Base-by-base conservation (phyloP, 75 land plant genomes). In the Chamaecyparis obtusa region DNA sequence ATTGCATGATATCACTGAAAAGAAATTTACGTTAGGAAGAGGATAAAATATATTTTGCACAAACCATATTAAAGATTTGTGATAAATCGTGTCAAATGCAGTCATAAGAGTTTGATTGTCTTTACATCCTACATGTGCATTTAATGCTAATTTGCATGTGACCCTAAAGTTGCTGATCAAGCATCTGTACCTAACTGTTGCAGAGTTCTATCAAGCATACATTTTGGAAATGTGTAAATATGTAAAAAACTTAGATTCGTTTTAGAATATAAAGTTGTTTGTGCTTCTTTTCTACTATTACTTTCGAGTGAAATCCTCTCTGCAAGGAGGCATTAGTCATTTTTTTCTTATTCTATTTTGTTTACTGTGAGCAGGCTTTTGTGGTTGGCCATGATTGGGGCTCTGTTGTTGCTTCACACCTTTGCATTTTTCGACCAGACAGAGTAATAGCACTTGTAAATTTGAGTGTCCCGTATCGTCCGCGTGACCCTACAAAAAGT, bases 371-470 rank as follows among this genome's bases (percentile, higher is more conserved):
- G 30, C 85, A 87, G 90, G 86, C 76, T 2, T 83, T 89, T 89
- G 90, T 89, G 69, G 90, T 89, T 83, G 90, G 90, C 87, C 69
- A 55, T 87, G 90, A 89, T 85, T 89, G 88, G 88, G 90, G 90
- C 33, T 87, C 90, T 24, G 17, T 74, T 11, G 64, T 39, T 43
- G 90, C 88, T 33, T 78, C 88, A 85, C 37, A 78, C 84, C 86
- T 89, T 44, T 90, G 91, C 86, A 56, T 88, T 77, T 90, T 90
- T 71, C 83, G 93, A 83, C 91, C 91, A 9, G 93, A 92, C 67
- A 86, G 85, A 56, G 91, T 92, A 37, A 67, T 64, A 71, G 93
- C 93, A 46, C 60, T 92, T 48, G 89, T 89, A 55, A 88, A 77
- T 55, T 77, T 87, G 54, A 92, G 93, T 48, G 95, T 94, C n/a